Evolutionary conservation across 1,139 yeast species (phyloP).

Genomic region (Blastobotrys malaysiensis): DNA sequence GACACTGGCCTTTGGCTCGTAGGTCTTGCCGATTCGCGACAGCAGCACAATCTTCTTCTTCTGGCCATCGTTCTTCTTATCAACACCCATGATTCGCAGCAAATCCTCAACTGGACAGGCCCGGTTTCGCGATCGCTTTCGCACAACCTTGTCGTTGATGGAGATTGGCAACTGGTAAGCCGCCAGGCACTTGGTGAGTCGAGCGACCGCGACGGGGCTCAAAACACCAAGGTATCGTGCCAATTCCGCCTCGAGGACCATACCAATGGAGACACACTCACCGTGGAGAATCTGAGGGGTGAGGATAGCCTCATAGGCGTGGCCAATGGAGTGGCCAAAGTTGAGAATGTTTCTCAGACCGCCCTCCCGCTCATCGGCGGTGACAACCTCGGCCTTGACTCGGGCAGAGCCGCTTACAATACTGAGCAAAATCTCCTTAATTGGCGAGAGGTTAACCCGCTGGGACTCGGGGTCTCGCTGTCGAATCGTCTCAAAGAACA

Average conservation of each 20-base stretch:
- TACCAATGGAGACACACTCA: slow-evolving; percentile 94
- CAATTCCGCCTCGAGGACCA: slow-evolving; percentile 90
- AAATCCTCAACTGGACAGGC: slow-evolving; percentile 67
- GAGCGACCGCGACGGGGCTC: slow-evolving; percentile 90
- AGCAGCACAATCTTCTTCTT: slow-evolving; percentile 82
- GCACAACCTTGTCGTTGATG: slow-evolving; percentile 66
- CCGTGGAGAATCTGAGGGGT: slow-evolving; percentile 97
- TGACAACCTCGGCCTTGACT: slow-evolving; percentile 92
- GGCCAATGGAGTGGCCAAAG: slow-evolving; percentile 97
- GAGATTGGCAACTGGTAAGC: slow-evolving; percentile 85
- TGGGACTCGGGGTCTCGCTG: slow-evolving; percentile 37
- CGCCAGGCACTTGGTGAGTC: slow-evolving; percentile 73
- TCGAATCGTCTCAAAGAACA: slow-evolving; percentile 58
- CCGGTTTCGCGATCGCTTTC: slow-evolving; percentile 61
- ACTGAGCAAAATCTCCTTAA: slow-evolving; percentile 67
- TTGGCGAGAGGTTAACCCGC: slow-evolving; percentile 54
- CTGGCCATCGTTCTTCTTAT: slow-evolving; percentile 91
- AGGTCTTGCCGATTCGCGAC: slow-evolving; percentile 80
- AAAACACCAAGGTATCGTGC: slow-evolving; percentile 84
- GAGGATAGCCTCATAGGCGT: slow-evolving; percentile 93
- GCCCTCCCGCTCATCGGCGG: slow-evolving; percentile 92
- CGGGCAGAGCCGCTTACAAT: slow-evolving; percentile 80
- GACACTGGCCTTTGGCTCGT: slow-evolving; percentile 81
- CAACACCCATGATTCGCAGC: slow-evolving; percentile 85
- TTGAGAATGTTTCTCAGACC: slow-evolving; percentile 87